Evolutionary conservation across 1,139 yeast genomes (phyloP).

Genomic region (Diutina pseudorugosa): DNA sequence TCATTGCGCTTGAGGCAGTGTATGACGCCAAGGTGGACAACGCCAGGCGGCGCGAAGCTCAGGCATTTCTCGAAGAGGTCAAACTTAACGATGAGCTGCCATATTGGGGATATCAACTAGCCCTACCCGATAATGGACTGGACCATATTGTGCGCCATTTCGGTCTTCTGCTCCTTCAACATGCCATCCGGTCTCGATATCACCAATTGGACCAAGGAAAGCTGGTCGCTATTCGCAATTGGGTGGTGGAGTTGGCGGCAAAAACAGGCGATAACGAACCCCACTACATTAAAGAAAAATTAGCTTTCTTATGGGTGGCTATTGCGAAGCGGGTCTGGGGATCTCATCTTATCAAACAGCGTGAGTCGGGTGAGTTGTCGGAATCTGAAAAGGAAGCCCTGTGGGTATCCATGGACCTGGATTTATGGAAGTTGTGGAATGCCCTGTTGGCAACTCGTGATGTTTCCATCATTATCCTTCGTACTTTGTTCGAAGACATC

Average conservation of each 20-base stretch:
- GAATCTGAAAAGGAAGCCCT: constrained; percentile 46
- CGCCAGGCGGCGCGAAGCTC: constrained; percentile 54
- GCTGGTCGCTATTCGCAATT: constrained; percentile 57
- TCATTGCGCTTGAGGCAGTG: constrained; percentile 66
- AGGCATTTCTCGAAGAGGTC: constrained; percentile 60
- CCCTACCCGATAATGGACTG: constrained; percentile 46
- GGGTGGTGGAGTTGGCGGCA: constrained; percentile 72
- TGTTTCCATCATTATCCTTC: constrained; percentile 59
- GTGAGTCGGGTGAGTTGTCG: constrained; percentile 10
- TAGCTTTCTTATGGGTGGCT: constrained; percentile 86
- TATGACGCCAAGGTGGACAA: constrained; percentile 65
- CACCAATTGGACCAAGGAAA: constrained; percentile 50
- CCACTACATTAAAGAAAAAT: constrained; percentile 78
- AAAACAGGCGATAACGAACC: constrained; percentile 60
- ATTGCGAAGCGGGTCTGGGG: constrained; percentile 96
- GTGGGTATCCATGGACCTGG: constrained; percentile 86
- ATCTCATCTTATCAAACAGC: constrained; percentile 24
- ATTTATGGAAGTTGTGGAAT: constrained; percentile 66
- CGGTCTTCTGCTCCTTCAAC: constrained; percentile 71
- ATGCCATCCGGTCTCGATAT: constrained; percentile 48
- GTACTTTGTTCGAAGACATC: constrained; percentile 90
- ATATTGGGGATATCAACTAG: constrained; percentile 83
- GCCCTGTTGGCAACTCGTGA: constrained; percentile 54
- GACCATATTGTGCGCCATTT: constrained; percentile 75
- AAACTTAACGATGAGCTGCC: constrained; percentile 79